Evolutionary conservation across 1,139 yeast genomes (phyloP), one percentile per base, ranked within the genome.

Genomic region (Wickerhamomyces sp.): DNA sequence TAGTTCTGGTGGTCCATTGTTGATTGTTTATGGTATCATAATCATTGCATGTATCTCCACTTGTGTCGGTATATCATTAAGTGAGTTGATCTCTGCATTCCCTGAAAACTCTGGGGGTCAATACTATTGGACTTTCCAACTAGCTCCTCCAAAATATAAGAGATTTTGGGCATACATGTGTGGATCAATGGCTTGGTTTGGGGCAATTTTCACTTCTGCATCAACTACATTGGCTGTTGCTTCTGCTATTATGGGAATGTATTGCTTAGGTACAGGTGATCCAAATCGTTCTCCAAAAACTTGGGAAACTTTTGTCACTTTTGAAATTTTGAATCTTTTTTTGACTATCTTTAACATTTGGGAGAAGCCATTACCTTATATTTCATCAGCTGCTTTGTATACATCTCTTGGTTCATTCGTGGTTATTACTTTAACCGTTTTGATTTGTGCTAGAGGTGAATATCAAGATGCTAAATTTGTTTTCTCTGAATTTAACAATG

Each of bases 81-180:
- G 79, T 23, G 84, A 78, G 58, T 60, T 78, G 49, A 66, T 78
- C 6, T 73, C 79, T 27, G 81, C 83, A 8, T 78, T 70, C 55
- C 85, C 85, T 1, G 62, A 58, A 45, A 78, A 79, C 49, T 81
- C 85, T 7, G 85, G 85, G 43, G 86, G 85, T 34, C 86, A 80
- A 62, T 79, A 78, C 55, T 79, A 73, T 59, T 79, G 84, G 84
- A 73, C 82, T n/a, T 66, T 75, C 53, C 73, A 75, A 47, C 59
- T 78, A 48, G 80, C 82, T 11, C 80, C 81, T 8, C 67, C 69
- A 51, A 69, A 69, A 49, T 64, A 73, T 54, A 72, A 74, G 44
- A 61, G 77, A 36, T 73, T 78, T 53, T 73, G 76, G 56, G 79
- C 82, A 9, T 78, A 75, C 53, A 60, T 77, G 64, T 75, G 81